Base-by-base conservation (phyloP, 177 flowering plant species). In the Vitis hybrid region DNA sequence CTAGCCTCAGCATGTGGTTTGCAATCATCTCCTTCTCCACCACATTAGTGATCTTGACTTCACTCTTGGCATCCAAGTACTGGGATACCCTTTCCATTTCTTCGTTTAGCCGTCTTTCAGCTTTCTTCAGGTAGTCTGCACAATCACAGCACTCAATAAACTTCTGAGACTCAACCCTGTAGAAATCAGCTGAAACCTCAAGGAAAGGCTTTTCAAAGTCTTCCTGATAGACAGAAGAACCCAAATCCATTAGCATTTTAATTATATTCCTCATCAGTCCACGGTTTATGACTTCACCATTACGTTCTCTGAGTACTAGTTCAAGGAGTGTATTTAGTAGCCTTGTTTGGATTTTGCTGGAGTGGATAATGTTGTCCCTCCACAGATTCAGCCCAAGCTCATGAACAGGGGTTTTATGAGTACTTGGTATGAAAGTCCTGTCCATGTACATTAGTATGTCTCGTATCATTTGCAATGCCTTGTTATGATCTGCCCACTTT, bases 391-490 rank as follows among this genome's bases (percentile, higher is more conserved):
- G 79, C 55, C 98, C 98, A 67, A 93, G 92, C 74, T 90, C 90
- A 73, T 88, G 86, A 65, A 93, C 98, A 51, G 95, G 93, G 31
- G 92, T 90, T 75, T 91, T 93, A 58, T 83, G 90, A 66, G 78
- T 76, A 75, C 84, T 85, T 14, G 90, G 91, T 51, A 93, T 86
- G 78, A 82, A 93, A 26, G 97, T 93, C 81, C 98, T 83, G 77
- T 93, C 98, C 98, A 93, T 93, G 85, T 93, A 93, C 98, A 93
- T 91, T 71, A 93, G 70, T 67, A 93, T 91, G 79, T 91, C 98
- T 13, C 95, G 85, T 60, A 93, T 90, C 97, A 91, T 91, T 64
- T 90, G 91, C 78, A 93, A 75, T 58, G 98, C 97, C 65, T 90
- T 93, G 76, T 93, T 93, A 72, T 93, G 98, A 29, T 93, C 97